Conservation (phyloP, 2,329 filamentous ascomycete genomes). For the Taxawa tesnikishii region DNA sequence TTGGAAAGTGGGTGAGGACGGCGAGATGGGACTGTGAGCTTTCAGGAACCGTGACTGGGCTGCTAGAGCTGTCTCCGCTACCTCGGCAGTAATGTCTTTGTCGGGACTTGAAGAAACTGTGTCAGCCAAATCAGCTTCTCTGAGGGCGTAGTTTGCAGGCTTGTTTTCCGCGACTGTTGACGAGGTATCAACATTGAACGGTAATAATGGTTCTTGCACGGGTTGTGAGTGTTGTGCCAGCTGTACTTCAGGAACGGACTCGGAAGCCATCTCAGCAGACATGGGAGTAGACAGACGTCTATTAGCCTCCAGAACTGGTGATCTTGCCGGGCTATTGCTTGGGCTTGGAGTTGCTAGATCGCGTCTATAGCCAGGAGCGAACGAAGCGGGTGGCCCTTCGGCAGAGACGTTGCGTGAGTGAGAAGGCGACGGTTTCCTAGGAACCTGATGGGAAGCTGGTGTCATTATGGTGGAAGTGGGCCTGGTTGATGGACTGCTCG, state of each 20-base stretch:
- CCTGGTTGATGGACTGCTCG: constrained; percentile 15
- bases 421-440: constrained; percentile 23
- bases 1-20: constrained; percentile 3
- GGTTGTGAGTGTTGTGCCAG: not conserved
- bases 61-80: constrained; percentile 7
- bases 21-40: constrained; percentile 1
- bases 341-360: constrained; percentile 46
- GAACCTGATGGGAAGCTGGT: constrained; percentile 15
- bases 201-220: not conserved
- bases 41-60: constrained; percentile 24
- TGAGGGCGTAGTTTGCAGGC: constrained; percentile 21
- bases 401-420: constrained; percentile 15
- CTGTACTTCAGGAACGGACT: not conserved
- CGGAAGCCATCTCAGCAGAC: constrained; percentile 6
- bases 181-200: not conserved
- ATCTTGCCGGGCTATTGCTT: constrained; percentile 49
- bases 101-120: constrained; percentile 23
- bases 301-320: constrained; percentile 37
- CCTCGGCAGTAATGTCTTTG: constrained; percentile 7
- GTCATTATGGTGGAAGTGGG: constrained; percentile 20
- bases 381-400: constrained; percentile 10
- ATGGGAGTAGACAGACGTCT: constrained; percentile 13
- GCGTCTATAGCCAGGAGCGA: constrained; percentile 43
- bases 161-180: not conserved
- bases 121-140: constrained; percentile 26